A percentile compares a stretch with the other conserved stretches of the same genome.
Evolutionary conservation across 148 eudicot species (phyloP).

Genomic region (Vaccinium darrowii): DNA sequence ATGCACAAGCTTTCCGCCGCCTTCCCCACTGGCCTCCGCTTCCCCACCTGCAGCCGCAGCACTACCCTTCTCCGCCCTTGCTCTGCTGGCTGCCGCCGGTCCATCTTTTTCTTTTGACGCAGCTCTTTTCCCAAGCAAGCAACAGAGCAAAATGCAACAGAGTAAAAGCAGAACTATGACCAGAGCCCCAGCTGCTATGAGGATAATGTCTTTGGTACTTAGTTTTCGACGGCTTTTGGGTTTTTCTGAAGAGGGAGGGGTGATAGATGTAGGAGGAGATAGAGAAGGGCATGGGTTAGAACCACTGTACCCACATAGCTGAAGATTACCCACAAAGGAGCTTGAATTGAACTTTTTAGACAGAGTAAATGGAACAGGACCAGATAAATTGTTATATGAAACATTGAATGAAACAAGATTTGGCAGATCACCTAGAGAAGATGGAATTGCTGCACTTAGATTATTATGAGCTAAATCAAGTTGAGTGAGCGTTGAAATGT

Average conservation of each 20-base stretch:
- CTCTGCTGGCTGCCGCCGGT: conserved; percentile 21
- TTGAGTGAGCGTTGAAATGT: conserved; percentile 34
- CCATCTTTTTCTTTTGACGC: conserved; percentile 33
- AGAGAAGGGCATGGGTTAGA: conserved; percentile 44
- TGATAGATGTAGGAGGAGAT: conserved; percentile 30
- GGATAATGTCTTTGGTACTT: conserved; percentile 60
- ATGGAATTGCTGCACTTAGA: conserved; percentile 62
- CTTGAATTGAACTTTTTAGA: conserved; percentile 57
- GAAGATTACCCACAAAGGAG: conserved; percentile 69
- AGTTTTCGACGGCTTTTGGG: conserved; percentile 31
- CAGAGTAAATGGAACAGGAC: conserved; percentile 56
- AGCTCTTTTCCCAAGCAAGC: conserved; percentile 54
- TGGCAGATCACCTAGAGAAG: conserved; percentile 44
- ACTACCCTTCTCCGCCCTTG: conserved; percentile 51
- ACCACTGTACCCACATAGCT: conserved; percentile 69
- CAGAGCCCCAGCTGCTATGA: conserved; percentile 70
- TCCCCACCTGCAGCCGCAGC: conserved; percentile 39
- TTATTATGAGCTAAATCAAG: conserved; percentile 72
- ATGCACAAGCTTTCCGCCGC: conserved; percentile 82
- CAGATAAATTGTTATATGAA: conserved; percentile 79
- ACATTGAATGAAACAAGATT: conserved; percentile 65
- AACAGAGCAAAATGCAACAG: conserved; percentile 65
- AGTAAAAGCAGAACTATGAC: conserved; percentile 51
- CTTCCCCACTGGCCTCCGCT: conserved; percentile 53
- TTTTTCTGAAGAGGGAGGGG: conserved; percentile 19